Evolutionary conservation across 208 protist genomes (phyloP).

Genomic region (Wallacemonas sp.): DNA sequence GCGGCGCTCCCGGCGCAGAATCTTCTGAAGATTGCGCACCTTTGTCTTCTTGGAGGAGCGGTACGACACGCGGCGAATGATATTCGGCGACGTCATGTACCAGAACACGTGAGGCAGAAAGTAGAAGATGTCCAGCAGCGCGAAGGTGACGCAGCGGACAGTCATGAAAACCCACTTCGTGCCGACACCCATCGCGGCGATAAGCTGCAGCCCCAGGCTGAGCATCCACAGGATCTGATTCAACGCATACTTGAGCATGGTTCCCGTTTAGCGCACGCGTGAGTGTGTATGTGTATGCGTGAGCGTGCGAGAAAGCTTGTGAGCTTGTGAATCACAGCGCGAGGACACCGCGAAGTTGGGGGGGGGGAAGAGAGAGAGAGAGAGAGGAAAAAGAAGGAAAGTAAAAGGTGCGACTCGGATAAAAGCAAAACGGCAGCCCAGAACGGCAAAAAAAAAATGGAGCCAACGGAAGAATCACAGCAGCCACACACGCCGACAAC

Average conservation of each 20-base stretch:
- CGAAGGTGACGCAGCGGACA: slow-evolving; percentile 53
- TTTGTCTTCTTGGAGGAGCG: slow-evolving; percentile 61
- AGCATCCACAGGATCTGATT: slow-evolving; percentile 71
- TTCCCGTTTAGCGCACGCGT: neutral
- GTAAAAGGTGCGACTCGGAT: no score
- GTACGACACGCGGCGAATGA: slow-evolving; percentile 81
- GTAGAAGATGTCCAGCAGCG: slow-evolving; percentile 45
- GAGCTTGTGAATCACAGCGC: no score
- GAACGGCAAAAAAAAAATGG: neutral
- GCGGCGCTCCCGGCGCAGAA: slow-evolving; percentile 24
- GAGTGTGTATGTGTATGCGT: neutral
- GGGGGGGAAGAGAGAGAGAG: neutral
- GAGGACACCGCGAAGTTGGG: no score
- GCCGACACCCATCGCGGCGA: slow-evolving; percentile 77
- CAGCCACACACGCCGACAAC: neutral
- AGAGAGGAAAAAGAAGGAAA: neutral
- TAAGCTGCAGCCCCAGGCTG: slow-evolving; percentile 38
- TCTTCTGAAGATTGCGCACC: slow-evolving; percentile 43
- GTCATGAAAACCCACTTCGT: slow-evolving; percentile 79
- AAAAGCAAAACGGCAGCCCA: neutral
- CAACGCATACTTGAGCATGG: slow-evolving; percentile 44
- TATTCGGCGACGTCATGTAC: slow-evolving; percentile 69
- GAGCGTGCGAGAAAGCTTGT: no score
- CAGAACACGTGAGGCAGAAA: slow-evolving; percentile 67
- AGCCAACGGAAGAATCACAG: neutral